Conservation (phyloP, 2,329 filamentous ascomycete genomes). For the Fusarium oxysporum region DNA sequence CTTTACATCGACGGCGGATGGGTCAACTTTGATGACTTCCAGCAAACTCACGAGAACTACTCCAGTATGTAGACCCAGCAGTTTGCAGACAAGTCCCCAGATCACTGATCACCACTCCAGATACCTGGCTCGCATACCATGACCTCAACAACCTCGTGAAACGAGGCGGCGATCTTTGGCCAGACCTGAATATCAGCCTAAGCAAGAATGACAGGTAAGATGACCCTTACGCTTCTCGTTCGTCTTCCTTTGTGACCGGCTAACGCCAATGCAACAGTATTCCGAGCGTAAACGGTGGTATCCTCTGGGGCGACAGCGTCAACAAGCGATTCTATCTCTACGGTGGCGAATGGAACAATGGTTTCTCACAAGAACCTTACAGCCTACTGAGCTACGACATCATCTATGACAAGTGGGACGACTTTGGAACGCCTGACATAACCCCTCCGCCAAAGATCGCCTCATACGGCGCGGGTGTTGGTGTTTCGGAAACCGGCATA, state of each 20-base stretch:
- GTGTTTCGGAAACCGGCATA: neutral
- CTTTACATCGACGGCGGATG: constrained; percentile 2
- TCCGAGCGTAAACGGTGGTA: neutral
- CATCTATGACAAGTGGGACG: constrained; percentile 1
- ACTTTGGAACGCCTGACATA: neutral
- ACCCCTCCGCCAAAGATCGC: neutral
- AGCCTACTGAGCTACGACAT: neutral
- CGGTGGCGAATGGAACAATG: constrained; percentile 4
- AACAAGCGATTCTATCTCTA: constrained; percentile 4
- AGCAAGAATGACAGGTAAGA: neutral
- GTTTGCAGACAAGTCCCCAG: too few relatives aligned
- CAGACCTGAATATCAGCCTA: neutral
- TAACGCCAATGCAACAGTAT: neutral
- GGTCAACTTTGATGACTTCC: constrained; percentile 13
- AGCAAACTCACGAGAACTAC: constrained; percentile 4
- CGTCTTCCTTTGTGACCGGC: neutral
- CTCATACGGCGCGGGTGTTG: neutral
- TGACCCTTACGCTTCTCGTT: fast-evolving
- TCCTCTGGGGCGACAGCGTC: neutral
- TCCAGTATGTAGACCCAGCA: neutral
- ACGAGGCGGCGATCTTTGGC: neutral
- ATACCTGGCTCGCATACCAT: neutral
- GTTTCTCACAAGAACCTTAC: neutral
- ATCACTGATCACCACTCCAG: neutral
- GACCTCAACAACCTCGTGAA: neutral